These are phyloP conservation scores for Santalum album DNA, from an alignment of 164 flowering plant genomes.

Conservation along the genomic window DNA sequence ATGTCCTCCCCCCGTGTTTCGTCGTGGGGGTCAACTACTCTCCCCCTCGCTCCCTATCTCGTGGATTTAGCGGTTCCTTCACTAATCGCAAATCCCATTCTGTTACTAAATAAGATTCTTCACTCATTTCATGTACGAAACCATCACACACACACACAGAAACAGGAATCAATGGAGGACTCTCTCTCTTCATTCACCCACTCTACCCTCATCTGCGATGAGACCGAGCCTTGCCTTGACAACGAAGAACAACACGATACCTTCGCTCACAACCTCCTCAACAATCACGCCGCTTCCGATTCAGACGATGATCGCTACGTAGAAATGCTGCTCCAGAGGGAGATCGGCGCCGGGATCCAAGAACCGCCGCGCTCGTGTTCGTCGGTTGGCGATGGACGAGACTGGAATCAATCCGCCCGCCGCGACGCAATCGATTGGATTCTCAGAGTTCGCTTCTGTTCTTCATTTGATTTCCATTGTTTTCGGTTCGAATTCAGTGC, in stretches of 20 bases:
- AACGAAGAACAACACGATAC: slow-evolving; percentile 10
- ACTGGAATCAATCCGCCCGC: slow-evolving; percentile 47
- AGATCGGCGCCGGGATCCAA: slow-evolving; percentile 15
- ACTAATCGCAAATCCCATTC: slow-evolving; percentile 1
- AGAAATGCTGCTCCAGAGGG: slow-evolving; percentile 33
- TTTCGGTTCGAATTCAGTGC: too few species aligned
- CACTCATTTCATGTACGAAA: too few species aligned
- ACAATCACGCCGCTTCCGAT: slow-evolving; percentile 7
- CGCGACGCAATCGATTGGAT: slow-evolving; percentile 59
- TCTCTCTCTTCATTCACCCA: slow-evolving; percentile 17
- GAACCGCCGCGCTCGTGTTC: too few species aligned
- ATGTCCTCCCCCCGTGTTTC: too few species aligned
- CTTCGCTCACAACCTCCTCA: background rate
- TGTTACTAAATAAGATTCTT: background rate
- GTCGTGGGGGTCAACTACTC: slow-evolving; percentile 25
- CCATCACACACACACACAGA: background rate
- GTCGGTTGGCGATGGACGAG: background rate
- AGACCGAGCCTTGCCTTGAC: slow-evolving; percentile 28
- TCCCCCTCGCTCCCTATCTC: slow-evolving; percentile 3
- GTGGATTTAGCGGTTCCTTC: background rate
- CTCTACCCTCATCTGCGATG: slow-evolving; percentile 45
- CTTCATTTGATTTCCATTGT: background rate
- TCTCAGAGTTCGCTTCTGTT: slow-evolving; percentile 35
- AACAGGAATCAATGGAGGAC: slow-evolving; percentile 14
- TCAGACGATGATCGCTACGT: slow-evolving; percentile 45